Percentiles rank a stretch among this genome's conserved stretches.
These are phyloP conservation scores for Nigrospora oryzae DNA, from an alignment of 2,329 filamentous ascomycete species.

Conservation along the genomic window DNA sequence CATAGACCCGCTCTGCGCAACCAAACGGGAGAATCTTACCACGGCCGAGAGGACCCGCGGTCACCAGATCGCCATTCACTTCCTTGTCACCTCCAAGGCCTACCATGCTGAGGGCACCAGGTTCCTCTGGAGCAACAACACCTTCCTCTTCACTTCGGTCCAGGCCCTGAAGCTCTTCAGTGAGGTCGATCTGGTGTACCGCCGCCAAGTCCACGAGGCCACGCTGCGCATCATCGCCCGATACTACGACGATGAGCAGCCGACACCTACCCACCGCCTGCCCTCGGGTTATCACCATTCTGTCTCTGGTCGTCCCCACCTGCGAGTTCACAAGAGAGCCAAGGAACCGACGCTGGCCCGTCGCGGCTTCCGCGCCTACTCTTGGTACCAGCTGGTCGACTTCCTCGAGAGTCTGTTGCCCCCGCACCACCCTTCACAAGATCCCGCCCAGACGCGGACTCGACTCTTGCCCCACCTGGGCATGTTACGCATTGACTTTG, in stretches of 20 bases:
- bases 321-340: constrained; percentile 32
- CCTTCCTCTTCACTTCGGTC: constrained; percentile 46
- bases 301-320: constrained; percentile 29
- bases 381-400: constrained; percentile 44
- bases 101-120: constrained; percentile 40
- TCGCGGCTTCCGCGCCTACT: constrained; percentile 45
- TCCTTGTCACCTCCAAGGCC: constrained; percentile 41
- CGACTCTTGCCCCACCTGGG: constrained; percentile 38
- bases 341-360: constrained; percentile 37
- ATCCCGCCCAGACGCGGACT: constrained; percentile 15
- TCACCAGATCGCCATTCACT: constrained; percentile 43
- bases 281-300: constrained; percentile 32
- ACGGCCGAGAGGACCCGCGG: constrained; percentile 30
- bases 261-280: constrained; percentile 24
- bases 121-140: constrained; percentile 42
- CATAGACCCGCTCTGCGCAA: constrained; percentile 42
- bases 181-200: constrained; percentile 32
- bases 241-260: constrained; percentile 45
- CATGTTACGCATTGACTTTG: constrained; percentile 41
- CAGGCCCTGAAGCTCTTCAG: constrained; percentile 39
- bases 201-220: constrained; percentile 34
- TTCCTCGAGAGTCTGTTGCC: constrained; percentile 43
- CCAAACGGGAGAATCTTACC: constrained; percentile 33
- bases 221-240: constrained; percentile 45
- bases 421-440: constrained; percentile 34